Percentiles rank a stretch among this genome's conserved stretches.
phyloP scores from a whole-genome alignment of 208 protist genomes.

The Trypanosoma boissoni region DNA sequence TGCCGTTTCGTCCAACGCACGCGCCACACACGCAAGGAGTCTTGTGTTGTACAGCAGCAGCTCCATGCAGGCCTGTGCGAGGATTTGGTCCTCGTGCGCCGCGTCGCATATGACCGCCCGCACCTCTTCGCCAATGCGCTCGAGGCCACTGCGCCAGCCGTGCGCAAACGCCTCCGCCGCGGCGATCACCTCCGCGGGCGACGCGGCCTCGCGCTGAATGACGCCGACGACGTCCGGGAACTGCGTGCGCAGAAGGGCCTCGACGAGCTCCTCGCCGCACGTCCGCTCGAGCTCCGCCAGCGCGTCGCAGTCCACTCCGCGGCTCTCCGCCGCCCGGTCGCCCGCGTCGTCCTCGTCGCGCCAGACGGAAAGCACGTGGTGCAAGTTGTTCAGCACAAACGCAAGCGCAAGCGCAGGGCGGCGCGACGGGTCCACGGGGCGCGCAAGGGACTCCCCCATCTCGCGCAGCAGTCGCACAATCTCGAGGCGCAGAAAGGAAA shows the following conservation, averaged over 20 bases:
- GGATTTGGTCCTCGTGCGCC: conserved; percentile 45
- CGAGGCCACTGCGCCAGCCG: conserved; percentile 52
- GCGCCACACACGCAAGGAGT: conserved; percentile 49
- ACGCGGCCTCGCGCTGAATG: conserved; percentile 27
- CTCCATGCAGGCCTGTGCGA: conserved; percentile 80
- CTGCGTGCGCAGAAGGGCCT: conserved; percentile 33
- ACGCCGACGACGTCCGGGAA: conserved; percentile 43
- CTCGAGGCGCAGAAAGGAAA: conserved; percentile 70
- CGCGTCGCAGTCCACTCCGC: conserved; percentile 34
- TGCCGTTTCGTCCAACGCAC: conserved; percentile 23
- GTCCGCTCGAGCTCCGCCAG: conserved; percentile 38
- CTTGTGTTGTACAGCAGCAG: conserved; percentile 74
- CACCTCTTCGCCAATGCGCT: conserved; percentile 37
- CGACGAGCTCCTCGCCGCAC: conserved; percentile 36
- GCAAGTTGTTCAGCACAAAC: conserved; percentile 57
- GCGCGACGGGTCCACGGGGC: neutral
- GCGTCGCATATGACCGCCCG: conserved; percentile 35
- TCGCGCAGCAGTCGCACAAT: conserved; percentile 50
- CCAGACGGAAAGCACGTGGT: conserved; percentile 27
- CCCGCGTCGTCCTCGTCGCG: conserved; percentile 20
- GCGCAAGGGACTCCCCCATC: conserved; percentile 32
- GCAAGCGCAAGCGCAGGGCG: conserved; percentile 18
- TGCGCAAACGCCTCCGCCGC: conserved; percentile 56
- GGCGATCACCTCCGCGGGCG: conserved; percentile 31
- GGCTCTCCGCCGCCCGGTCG: conserved; percentile 16